Conservation (phyloP, 2,329 filamentous ascomycete genomes). For the Colletotrichum sp. region DNA sequence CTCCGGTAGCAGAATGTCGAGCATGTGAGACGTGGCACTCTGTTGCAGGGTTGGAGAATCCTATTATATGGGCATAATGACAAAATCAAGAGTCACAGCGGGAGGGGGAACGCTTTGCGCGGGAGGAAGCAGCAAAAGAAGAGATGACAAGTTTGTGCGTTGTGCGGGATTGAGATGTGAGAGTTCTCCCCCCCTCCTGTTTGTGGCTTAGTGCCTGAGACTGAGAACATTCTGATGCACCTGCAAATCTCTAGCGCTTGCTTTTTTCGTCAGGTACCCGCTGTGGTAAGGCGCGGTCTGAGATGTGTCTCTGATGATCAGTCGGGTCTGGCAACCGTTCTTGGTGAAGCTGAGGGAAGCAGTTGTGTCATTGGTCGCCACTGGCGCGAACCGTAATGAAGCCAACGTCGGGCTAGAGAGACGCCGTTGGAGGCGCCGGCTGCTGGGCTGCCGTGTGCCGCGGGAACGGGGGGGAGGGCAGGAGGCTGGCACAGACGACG, state of each 20-base stretch:
- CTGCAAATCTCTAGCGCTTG: background rate
- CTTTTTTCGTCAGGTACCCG: constrained; percentile 17
- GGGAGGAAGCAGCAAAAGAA: background rate
- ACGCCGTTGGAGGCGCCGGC: constrained; percentile 4
- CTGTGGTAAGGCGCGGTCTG: background rate
- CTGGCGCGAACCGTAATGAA: constrained; percentile 13
- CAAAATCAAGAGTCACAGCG: background rate
- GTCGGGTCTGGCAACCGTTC: constrained; percentile 2
- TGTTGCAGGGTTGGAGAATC: background rate
- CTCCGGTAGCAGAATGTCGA: background rate
- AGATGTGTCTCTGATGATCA: constrained; percentile 16
- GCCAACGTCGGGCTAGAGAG: constrained; percentile 17
- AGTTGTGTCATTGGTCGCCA: constrained; percentile 19
- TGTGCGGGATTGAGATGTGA: background rate
- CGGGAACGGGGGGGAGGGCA: background rate
- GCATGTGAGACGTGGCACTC: constrained; percentile 15
- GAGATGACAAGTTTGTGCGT: background rate
- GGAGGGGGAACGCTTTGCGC: background rate
- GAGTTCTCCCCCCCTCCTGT: background rate
- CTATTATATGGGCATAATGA: background rate
- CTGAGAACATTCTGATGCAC: background rate
- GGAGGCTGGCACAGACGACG: background rate
- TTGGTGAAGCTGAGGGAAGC: background rate
- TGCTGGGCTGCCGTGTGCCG: constrained; percentile 14
- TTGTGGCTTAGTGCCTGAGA: background rate